Evolutionary conservation across 352 stramenopile genomes (phyloP).

Genomic region (Globisporangium paroecandrum): DNA sequence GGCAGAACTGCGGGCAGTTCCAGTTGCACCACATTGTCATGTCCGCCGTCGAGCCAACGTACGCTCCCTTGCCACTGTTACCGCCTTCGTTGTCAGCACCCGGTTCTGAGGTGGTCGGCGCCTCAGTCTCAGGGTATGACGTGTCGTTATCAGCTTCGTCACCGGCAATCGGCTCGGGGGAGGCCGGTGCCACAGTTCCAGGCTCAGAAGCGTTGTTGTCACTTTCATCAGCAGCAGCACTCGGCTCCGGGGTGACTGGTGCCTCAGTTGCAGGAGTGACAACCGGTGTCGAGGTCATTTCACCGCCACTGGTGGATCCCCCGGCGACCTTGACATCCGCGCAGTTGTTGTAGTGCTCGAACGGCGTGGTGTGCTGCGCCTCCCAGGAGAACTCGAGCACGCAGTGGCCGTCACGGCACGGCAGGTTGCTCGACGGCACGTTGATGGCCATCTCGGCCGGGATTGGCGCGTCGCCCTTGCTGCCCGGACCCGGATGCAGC

Average conservation of each 20-base stretch:
- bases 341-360: background rate
- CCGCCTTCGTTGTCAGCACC: background rate
- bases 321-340: conserved; percentile 6
- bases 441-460: conserved; percentile 26
- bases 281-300: background rate
- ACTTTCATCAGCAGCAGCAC: no score
- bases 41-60: conserved; percentile 20
- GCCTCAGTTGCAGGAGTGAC: background rate
- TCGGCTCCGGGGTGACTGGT: background rate
- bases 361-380: conserved; percentile 12
- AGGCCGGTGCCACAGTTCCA: no score
- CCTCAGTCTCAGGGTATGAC: no score
- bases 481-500: conserved; percentile 25
- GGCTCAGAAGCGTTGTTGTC: no score
- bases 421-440: conserved; percentile 23
- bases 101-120: background rate
- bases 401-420: conserved; percentile 13
- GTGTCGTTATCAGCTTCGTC: no score
- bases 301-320: background rate
- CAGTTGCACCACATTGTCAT: conserved; percentile 37
- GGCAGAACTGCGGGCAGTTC: conserved; percentile 36
- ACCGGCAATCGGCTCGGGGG: no score
- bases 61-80: conserved; percentile 23
- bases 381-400: conserved; percentile 12
- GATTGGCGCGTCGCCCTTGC: conserved; percentile 29